Evolutionary conservation across 208 protist species (phyloP).

Genomic region (Sergeia podlipaevii): DNA sequence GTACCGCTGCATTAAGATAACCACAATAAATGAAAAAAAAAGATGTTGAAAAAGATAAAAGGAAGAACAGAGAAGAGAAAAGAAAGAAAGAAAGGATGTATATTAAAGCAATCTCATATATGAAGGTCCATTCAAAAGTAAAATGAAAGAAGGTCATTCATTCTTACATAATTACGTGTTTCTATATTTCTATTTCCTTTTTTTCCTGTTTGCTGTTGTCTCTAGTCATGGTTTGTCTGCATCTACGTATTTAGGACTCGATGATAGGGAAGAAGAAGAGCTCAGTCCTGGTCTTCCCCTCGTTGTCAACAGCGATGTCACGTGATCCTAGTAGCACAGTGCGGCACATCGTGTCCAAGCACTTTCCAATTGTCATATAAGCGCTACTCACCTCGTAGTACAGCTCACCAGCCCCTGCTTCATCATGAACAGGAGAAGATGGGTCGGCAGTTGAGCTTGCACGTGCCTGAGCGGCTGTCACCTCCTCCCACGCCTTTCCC

Average conservation of each 20-base stretch:
- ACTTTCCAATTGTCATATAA: constrained; percentile 18
- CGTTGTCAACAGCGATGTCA: neutral
- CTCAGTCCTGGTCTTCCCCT: neutral
- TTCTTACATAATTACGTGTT: no score
- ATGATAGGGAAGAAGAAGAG: constrained; percentile 7
- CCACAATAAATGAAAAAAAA: neutral
- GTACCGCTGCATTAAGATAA: no score
- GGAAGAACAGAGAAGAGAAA: constrained; percentile 3
- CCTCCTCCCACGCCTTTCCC: no score
- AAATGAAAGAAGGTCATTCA: no score
- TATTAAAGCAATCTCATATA: no score
- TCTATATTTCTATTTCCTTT: no score
- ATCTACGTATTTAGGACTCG: no score
- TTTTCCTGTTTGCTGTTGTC: no score
- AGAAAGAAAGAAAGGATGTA: constrained; percentile 5
- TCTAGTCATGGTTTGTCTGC: no score
- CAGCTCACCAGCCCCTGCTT: constrained; percentile 14
- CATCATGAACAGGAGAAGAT: neutral
- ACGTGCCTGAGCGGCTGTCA: no score
- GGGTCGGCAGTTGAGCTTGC: no score
- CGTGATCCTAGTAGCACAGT: constrained; percentile 23
- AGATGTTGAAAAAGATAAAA: constrained; percentile 1
- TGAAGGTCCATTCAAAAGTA: no score
- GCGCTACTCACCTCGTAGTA: constrained; percentile 25
- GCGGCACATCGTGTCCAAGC: constrained; percentile 30